Evolutionary conservation across 1,139 yeast species (phyloP), one percentile per base, ranked within the genome.

Genomic region (Saccharomyces hybrid): DNA sequence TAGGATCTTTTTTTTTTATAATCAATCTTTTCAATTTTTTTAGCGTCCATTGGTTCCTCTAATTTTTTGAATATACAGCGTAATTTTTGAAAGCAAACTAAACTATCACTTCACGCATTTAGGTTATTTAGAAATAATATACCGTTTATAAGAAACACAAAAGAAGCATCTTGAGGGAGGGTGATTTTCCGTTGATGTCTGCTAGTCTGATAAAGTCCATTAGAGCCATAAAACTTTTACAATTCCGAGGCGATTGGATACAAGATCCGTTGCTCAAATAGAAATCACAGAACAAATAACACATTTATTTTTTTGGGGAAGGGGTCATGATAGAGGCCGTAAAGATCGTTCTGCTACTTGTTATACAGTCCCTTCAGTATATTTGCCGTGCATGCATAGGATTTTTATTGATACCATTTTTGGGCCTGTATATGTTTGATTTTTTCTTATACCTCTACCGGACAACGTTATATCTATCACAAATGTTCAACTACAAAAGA

Each of bases 371-470:
- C 8, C 32, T 54, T 20, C 52, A 46, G 41, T 52, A 48, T 20
- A 31, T 34, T 26, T 51, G 54, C 14, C 52, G 47, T 34, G 13
- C 31, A 25, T 46, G 53, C 14, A 48, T 55, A 27, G 47, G 34
- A 9, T n/a, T 53, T 14, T 29, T 55, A 14, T 42, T 48, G 31
- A 44, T 52, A 5, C 53, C 55, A 5, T 51, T 57, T 25, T 28
- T 54, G 5, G 48, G 50, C 13, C 29, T 57, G 5, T 56, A 56
- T 42, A 27, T 23, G 8, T 47, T 57, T 38, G 60, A 57, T 52
- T 20, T 51, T 5, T 32, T 54, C 13, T 20, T 57, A 5, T 57
- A 57, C 48, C 38, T 55, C 2, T 51, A 51, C 23, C 51, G 60
- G 46, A 20, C 54, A 20, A 7, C 42, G 11, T 29, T 47, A 42